Percentiles rank a stretch among this genome's conserved stretches.
Evolutionary conservation across 306 rosid species (phyloP).

Genomic region (Alnus glutinosa): DNA sequence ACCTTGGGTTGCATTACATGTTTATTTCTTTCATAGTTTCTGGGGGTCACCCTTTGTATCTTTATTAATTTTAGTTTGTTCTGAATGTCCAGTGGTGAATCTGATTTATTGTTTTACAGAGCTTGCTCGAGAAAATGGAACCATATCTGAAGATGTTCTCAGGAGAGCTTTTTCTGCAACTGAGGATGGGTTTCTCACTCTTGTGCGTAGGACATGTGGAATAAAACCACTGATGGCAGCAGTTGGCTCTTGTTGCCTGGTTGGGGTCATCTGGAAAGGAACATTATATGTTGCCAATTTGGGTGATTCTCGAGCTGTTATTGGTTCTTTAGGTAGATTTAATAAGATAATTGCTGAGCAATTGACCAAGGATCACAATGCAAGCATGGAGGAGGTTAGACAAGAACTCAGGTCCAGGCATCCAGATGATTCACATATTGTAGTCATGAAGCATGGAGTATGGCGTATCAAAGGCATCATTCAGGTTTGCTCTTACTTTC

Average conservation of each 20-base stretch:
- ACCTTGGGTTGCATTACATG: not conserved
- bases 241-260: constrained; percentile 85
- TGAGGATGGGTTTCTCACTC: constrained; percentile 82
- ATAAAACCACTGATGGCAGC: constrained; percentile 82
- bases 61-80: constrained; percentile 23
- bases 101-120: constrained; percentile 40
- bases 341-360: constrained; percentile 75
- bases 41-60: constrained; percentile 2
- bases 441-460: constrained; percentile 75
- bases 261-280: constrained; percentile 79
- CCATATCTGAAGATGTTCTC: constrained; percentile 63
- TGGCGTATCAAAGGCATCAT: constrained; percentile 96
- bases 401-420: constrained; percentile 73
- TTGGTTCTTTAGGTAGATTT: constrained; percentile 63
- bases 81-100: constrained; percentile 24
- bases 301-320: constrained; percentile 86
- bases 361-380: constrained; percentile 81
- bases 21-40: not conserved
- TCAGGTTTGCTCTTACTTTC: constrained; percentile 58
- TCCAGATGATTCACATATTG: constrained; percentile 81
- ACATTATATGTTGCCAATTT: constrained; percentile 69
- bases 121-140: constrained; percentile 65
- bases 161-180: constrained; percentile 76
- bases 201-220: constrained; percentile 70
- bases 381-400: constrained; percentile 75